phyloP scores from a whole-genome alignment of 1,284 basidiomycete genomes.

The Clitocybe nebularis region DNA sequence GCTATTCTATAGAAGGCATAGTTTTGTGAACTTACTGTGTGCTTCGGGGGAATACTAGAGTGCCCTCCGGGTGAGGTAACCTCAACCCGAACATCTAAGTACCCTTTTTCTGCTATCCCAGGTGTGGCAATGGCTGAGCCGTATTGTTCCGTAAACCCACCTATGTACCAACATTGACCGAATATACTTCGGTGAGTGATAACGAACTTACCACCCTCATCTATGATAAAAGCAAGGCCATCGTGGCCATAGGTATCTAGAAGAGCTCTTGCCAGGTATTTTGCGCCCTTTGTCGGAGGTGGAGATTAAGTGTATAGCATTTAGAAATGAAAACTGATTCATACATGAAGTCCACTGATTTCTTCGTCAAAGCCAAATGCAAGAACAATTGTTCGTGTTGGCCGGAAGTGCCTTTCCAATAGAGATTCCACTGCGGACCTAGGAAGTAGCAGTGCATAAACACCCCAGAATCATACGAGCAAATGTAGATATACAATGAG shows the following conservation, averaged over 20 bases:
- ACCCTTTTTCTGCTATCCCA: constrained; percentile 70
- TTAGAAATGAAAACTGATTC: constrained; percentile 4
- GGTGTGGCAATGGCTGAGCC: constrained; percentile 49
- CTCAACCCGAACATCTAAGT: constrained; percentile 51
- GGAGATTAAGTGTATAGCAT: neutral
- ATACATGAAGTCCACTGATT: constrained; percentile 47
- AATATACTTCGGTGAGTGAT: too few relatives aligned
- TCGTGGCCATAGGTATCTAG: constrained; percentile 54
- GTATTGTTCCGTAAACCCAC: constrained; percentile 32
- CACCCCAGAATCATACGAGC: constrained; percentile 7
- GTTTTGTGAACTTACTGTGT: constrained; percentile 37
- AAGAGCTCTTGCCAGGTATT: constrained; percentile 42
- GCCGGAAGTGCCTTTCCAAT: constrained; percentile 49
- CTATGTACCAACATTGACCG: constrained; percentile 19
- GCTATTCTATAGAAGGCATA: neutral
- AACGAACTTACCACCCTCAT: constrained; percentile 51
- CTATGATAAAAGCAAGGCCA: constrained; percentile 58
- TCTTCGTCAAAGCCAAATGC: constrained; percentile 79
- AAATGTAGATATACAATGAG: constrained; percentile 33
- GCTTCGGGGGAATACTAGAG: constrained; percentile 60
- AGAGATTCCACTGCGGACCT: constrained; percentile 56
- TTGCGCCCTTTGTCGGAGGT: constrained; percentile 44
- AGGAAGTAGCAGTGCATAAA: neutral
- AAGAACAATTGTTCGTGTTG: constrained; percentile 57
- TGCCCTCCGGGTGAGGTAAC: constrained; percentile 64